Percentiles rank a stretch among this genome's conserved stretches.
Evolutionary conservation across 2,329 filamentous ascomycete genomes (phyloP).

Genomic region (Aspergillus latus): DNA sequence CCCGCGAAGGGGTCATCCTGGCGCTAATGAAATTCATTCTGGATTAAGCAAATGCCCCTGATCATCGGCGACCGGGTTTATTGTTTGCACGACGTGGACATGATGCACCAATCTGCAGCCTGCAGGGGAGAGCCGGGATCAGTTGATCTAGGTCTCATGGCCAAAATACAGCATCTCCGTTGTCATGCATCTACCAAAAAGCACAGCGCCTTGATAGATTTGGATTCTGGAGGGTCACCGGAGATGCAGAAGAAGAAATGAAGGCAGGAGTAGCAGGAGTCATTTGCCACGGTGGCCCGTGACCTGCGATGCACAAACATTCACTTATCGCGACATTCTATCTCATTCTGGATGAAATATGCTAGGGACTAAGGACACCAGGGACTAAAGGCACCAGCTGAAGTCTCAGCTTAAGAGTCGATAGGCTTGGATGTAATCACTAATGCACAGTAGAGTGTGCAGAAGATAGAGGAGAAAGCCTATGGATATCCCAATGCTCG

Average conservation of each 20-base stretch:
- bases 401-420: no score
- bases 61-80: background rate
- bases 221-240: background rate
- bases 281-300: background rate
- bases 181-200: background rate
- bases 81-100: background rate
- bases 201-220: background rate
- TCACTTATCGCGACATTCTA: no score
- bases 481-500: no score
- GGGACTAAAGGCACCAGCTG: no score
- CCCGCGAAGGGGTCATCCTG: background rate
- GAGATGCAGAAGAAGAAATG: background rate
- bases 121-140: slow-evolving; percentile 1
- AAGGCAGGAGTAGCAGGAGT: background rate
- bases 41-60: slow-evolving; percentile 7
- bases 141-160: background rate
- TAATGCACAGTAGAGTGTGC: no score
- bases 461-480: no score
- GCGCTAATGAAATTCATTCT: slow-evolving; percentile 3
- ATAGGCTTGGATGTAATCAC: no score
- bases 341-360: no score
- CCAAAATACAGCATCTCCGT: background rate
- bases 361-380: no score
- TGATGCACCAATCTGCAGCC: slow-evolving; percentile 2
- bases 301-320: background rate